Percentiles rank a stretch among this genome's conserved stretches.
These are phyloP conservation scores for Acacia acuminata DNA, from an alignment of 306 rosid genomes.

Conservation along the genomic window DNA sequence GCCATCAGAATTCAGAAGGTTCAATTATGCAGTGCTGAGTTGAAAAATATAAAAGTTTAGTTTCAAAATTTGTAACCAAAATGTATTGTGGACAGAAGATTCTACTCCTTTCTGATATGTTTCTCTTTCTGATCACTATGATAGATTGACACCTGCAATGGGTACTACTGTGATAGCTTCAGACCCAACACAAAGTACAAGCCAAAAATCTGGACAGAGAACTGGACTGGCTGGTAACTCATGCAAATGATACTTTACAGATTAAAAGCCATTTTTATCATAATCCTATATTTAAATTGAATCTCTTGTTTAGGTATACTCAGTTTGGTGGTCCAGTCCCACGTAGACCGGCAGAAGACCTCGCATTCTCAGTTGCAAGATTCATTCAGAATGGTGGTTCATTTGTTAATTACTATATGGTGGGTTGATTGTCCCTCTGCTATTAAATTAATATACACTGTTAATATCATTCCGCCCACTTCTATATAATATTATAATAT, in stretches of 20 bases:
- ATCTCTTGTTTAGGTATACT: constrained; percentile 62
- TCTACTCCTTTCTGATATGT: constrained; percentile 1
- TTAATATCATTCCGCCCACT: not conserved
- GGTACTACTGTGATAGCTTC: constrained; percentile 84
- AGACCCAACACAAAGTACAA: constrained; percentile 68
- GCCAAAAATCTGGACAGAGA: constrained; percentile 97
- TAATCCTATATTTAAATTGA: not conserved
- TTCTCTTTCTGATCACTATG: constrained; percentile 10
- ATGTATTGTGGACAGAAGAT: not conserved
- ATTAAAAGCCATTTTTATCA: not conserved
- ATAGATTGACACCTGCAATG: constrained; percentile 95
- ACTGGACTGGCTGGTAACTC: constrained; percentile 91
- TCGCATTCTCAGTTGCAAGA: constrained; percentile 82
- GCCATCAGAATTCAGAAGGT: too few relatives aligned
- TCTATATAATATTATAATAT: constrained; percentile 8
- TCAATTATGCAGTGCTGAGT: not conserved
- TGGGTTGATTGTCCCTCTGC: constrained; percentile 27
- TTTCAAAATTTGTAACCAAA: not conserved
- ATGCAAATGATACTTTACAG: constrained; percentile 1
- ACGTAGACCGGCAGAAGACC: constrained; percentile 80
- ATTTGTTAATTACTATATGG: constrained; percentile 91
- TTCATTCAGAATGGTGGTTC: constrained; percentile 90
- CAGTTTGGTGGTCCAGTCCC: constrained; percentile 88
- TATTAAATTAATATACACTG: not conserved
- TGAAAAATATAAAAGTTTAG: not conserved